Evolutionary conservation across 2,329 filamentous ascomycete genomes (phyloP), one percentile per base, ranked within the genome.

Genomic region (Pseudodiploospora longispora): DNA sequence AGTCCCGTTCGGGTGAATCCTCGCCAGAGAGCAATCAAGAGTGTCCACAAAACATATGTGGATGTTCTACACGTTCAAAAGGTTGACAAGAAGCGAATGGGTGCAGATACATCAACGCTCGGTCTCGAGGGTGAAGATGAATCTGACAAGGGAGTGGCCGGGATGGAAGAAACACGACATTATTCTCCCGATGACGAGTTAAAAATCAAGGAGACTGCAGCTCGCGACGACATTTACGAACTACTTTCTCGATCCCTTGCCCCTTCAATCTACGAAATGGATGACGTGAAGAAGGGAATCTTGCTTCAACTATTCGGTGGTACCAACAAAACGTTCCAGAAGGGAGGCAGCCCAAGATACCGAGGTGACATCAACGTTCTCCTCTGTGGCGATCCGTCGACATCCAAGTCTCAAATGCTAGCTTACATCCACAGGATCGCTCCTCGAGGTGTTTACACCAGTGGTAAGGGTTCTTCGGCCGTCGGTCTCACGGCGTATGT

Each of bases 251-350:
- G 91, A 33, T 97, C 91, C 1, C 72, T 98, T 29, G 93, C 93
- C 2, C 93, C 93, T 10, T 96, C 90, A 47, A 85, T 98, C 58
- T 96, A 94, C 68, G 93, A 98, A 66, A 86, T 95, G 82, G 93
- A 98, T 54, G 93, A 98, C 58, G 89, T 97, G 39, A 98, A 98
- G 74, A 98, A 98, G 68, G 93, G 93, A 8, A 96, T 98, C 49
- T 73, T 98, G 8, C 80, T 98, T 4, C 93, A 98, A 59, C 79
- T 98, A 35, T 98, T 98, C 61, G 91, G 93, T 33, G 93, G 93
- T 45, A 95, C 93, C 31, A 98, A 98, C 72, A 98, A 98, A 69
- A 87, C 87, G 1, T 98, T 98, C 64, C 80, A 95, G 47, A 97
- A 96, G 66, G 93, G 93, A 44, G 93, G 90, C 46, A 95, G 87